Base-by-base conservation (phyloP, 768 basidiomycete genomes). In the Tubosaeta brunneosetosa region DNA sequence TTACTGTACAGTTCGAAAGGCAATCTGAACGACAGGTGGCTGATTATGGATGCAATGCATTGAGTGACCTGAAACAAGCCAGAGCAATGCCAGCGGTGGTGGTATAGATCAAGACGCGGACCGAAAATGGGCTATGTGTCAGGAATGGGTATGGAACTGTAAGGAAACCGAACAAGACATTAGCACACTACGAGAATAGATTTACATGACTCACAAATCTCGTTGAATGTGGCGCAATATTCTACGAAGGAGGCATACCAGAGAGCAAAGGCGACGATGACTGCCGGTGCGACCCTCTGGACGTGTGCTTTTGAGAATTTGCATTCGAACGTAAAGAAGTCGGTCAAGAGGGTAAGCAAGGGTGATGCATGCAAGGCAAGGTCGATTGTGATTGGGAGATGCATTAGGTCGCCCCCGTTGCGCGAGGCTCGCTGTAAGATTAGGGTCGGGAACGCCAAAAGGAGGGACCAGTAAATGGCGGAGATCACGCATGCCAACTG, bases 101-200 rank as follows among this genome's bases (percentile, higher is more conserved):
- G 32, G 63, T 61, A 68, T 92, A 93, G 34, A 91, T 88, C 7
- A 64, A 68, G 12, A 84, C 55, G 13, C 89, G 78, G 29, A 74
- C 68, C 8, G 61, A 56, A 17, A 83, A 70, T 0, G 80, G 70
- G 61, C 77, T 84, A 16, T 83, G 58, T 0, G 83, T 88, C 52
- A 93, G 73, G 72, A 93, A 92, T 0, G 91, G 91, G 68, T 93
- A 92, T 26, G 90, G 88, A 71, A 91, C 87, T 88, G 51, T 13
- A 14, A n/a, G 3, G 16, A 5, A 47, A 45, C 36, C 32, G 22
- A 19, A 14, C 34, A 41, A 31, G 45, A 7, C 19, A 27, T 55
- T 31, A 52, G 44, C 31, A 47, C 61, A 26, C 29, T 26, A 40
- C 11, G 32, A 4, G 17, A 16, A 14, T 37, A 8, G 36, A 13